Evolutionary conservation across 2,329 filamentous ascomycete species (phyloP).

Genomic region (Dactylellina drechsleri): DNA sequence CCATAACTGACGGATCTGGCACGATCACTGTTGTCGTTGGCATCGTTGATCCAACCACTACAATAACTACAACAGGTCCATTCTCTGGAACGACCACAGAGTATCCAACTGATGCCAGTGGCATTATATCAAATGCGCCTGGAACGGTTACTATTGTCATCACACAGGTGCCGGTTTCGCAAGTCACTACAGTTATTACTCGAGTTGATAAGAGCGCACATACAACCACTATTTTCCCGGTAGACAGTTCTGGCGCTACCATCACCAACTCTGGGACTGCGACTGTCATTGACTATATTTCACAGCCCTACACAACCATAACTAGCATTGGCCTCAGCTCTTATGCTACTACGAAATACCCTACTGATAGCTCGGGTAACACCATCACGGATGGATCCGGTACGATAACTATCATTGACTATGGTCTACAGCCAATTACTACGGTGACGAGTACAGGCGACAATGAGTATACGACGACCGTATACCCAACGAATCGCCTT

Average conservation of each 20-base stretch:
- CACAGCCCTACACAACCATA: neutral
- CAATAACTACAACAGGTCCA: neutral
- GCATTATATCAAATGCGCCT: neutral
- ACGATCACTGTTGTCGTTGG: conserved; percentile 1
- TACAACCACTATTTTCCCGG: neutral
- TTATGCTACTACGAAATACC: neutral
- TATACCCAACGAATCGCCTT: neutral
- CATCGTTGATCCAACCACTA: neutral
- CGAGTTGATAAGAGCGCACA: neutral
- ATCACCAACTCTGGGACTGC: neutral
- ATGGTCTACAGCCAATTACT: neutral
- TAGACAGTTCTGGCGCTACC: neutral
- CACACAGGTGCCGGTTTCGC: neutral
- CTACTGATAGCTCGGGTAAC: neutral
- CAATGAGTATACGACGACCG: neutral
- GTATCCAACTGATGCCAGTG: conserved; percentile 1
- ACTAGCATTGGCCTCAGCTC: neutral
- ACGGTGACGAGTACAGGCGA: neutral
- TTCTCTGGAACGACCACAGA: neutral
- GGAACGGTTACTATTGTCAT: neutral
- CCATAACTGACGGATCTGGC: conserved; percentile 1
- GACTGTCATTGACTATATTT: neutral
- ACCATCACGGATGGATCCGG: neutral
- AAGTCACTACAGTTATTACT: neutral
- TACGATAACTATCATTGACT: neutral